Base-by-base conservation (phyloP, 352 stramenopile genomes). In the Globisporangium paddicum region DNA sequence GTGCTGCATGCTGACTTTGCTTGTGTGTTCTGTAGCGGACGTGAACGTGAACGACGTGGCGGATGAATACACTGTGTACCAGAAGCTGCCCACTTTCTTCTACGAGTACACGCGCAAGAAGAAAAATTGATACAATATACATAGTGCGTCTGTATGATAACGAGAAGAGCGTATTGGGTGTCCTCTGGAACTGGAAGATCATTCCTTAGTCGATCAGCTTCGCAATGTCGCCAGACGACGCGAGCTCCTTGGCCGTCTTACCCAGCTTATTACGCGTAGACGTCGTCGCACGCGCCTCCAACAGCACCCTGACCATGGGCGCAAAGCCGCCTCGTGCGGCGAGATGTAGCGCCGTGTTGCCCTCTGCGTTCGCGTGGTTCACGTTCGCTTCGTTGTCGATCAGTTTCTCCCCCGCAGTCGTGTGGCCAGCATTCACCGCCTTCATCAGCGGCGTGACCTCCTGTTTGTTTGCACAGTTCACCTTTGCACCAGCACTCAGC, bases 391-490 rank as follows among this genome's bases (percentile, higher is more conserved):
- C 84, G 64, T 82, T 83, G 50, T 90, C 82, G 30, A 95, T 66
- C n/a, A 96, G 79, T 69, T 94, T 95, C 64, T 94, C 89, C n/a
- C 92, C 82, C 8, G 82, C 80, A 5, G 85, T 86, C 10, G 73
- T 44, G 56, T 97, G 89, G 11, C 87, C 87, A 1, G 79, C 86
- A n/a, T 73, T 88, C 34, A 82, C 79, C 4, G 89, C 89, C 57
- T 93, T 95, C 76, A 96, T 90, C 23, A 97, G 60, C 44, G 89
- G 86, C 23, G 89, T 95, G 19, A 89, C 75, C 34, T 91, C 86
- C 58, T 92, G 84, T 10, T 69, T 65, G 11, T 90, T 96, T 1
- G 66, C 60, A 11, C 73, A 71, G 55, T 93, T 92, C 25, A 86
- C 71, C 55, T 97, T 93, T 37, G 80, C 89, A 32, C 84, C 86